Percentiles rank a stretch among this genome's conserved stretches.
phyloP scores from a whole-genome alignment of 2,329 filamentous ascomycete species.

The Aspergillus ochraceoroseus region DNA sequence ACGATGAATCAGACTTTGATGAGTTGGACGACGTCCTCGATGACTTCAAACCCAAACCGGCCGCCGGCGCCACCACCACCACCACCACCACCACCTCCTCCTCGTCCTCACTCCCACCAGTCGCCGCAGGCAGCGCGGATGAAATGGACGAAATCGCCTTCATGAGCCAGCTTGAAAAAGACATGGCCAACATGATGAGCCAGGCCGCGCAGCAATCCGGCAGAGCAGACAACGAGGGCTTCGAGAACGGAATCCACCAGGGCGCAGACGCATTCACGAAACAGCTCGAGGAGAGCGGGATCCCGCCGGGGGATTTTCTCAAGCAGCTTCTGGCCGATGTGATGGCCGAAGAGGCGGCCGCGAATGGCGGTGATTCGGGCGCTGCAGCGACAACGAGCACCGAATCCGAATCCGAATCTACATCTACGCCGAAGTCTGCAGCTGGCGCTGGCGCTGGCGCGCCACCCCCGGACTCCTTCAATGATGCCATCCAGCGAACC shows the following conservation, averaged over 20 bases:
- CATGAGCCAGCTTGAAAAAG: slow-evolving; percentile 76
- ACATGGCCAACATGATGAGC: slow-evolving; percentile 78
- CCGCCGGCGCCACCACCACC: slow-evolving; percentile 27
- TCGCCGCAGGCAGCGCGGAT: slow-evolving; percentile 9
- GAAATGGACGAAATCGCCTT: slow-evolving; percentile 52
- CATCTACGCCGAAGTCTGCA: slow-evolving; percentile 11
- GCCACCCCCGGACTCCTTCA: slow-evolving; percentile 63
- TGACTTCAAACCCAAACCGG: slow-evolving; percentile 63
- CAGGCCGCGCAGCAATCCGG: slow-evolving; percentile 24
- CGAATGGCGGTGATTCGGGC: slow-evolving; percentile 15
- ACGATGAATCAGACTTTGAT: slow-evolving; percentile 88
- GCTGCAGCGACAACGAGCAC: no score
- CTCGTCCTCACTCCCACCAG: slow-evolving; percentile 14
- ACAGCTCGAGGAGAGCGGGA: slow-evolving; percentile 33
- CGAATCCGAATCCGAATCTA: no score
- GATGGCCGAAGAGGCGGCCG: slow-evolving; percentile 27
- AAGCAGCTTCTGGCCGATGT: slow-evolving; percentile 36
- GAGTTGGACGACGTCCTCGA: slow-evolving; percentile 94
- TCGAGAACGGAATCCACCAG: slow-evolving; percentile 28
- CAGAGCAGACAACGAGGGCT: slow-evolving; percentile 20
- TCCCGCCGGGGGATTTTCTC: slow-evolving; percentile 34
- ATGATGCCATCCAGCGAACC: slow-evolving; percentile 85
- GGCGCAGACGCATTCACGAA: slow-evolving; percentile 37
- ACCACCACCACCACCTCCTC: slow-evolving; percentile 23
- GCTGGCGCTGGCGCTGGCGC: slow-evolving; percentile 18